These are phyloP conservation scores for Sporothrix brasiliensis DNA, from an alignment of 2,329 filamentous ascomycete genomes.

Conservation along the genomic window DNA sequence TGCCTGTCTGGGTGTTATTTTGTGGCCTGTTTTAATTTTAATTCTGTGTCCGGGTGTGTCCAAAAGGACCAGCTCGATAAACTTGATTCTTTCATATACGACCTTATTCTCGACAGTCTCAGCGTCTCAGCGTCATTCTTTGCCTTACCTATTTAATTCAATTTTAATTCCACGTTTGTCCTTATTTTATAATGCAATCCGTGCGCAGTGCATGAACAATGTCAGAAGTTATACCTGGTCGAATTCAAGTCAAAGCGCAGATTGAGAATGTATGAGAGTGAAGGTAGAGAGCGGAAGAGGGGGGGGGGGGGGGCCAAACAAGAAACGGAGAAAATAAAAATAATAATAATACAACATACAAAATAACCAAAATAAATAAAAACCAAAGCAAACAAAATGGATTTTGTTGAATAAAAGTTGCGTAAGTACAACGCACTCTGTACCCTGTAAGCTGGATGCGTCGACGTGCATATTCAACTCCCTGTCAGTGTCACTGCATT, in stretches of 20 bases:
- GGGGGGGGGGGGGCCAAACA: not conserved
- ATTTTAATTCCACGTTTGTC: not conserved
- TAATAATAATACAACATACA: not conserved
- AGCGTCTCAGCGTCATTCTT: not conserved
- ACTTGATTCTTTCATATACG: not conserved
- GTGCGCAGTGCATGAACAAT: constrained; percentile 20
- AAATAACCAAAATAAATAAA: not conserved
- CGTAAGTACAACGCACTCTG: no score
- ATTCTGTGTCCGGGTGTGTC: not conserved
- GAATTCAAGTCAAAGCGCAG: not conserved
- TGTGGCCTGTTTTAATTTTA: not conserved
- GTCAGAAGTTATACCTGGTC: not conserved
- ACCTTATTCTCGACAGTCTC: not conserved
- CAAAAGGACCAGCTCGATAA: not conserved
- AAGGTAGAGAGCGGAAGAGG: not conserved
- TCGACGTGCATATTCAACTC: constrained; percentile 17
- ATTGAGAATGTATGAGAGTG: not conserved
- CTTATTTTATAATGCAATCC: not conserved
- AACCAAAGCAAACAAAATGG: not conserved
- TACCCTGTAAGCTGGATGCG: not conserved
- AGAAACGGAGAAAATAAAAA: not conserved
- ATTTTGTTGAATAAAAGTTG: not conserved
- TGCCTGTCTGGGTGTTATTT: not conserved
- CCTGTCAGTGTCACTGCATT: constrained; percentile 12
- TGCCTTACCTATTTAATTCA: no score